Evolutionary conservation across 768 basidiomycete species (phyloP).

Genomic region (Hericium erinaceus): DNA sequence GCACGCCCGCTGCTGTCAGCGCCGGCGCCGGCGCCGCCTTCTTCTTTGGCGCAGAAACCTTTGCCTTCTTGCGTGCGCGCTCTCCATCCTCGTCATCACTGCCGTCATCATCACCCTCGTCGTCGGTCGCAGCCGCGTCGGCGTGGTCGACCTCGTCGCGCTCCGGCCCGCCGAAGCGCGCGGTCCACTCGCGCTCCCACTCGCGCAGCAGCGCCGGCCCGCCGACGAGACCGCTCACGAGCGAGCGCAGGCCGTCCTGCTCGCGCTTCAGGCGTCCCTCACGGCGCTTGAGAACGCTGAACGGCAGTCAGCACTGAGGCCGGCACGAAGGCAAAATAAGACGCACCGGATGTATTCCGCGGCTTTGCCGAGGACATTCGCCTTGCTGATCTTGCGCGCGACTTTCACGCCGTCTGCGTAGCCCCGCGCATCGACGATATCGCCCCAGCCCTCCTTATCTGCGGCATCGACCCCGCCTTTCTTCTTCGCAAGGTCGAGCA

Average conservation of each 20-base stretch:
- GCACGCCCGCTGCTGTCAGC: constrained; percentile 26
- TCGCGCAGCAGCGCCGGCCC: constrained; percentile 61
- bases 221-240: constrained; percentile 64
- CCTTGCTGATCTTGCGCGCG: constrained; percentile 85
- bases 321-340: not conserved
- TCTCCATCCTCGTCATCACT: constrained; percentile 27
- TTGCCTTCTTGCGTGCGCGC: constrained; percentile 57
- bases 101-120: constrained; percentile 45
- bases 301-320: not conserved
- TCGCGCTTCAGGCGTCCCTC: constrained; percentile 65
- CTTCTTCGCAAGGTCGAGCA: constrained; percentile 44
- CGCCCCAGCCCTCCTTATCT: constrained; percentile 20
- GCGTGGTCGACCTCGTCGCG: constrained; percentile 44
- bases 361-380: constrained; percentile 82
- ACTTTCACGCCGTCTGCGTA: constrained; percentile 91
- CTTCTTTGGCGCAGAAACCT: constrained; percentile 35
- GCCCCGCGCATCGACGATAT: constrained; percentile 72
- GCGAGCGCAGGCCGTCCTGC: constrained; percentile 61
- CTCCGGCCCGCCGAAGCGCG: constrained; percentile 68
- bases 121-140: constrained; percentile 35
- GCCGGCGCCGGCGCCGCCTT: constrained; percentile 28
- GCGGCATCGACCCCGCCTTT: not conserved
- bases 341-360: constrained; percentile 76
- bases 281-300: constrained; percentile 69
- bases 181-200: constrained; percentile 72